Percentiles rank a stretch among this genome's conserved stretches.
phyloP scores from a whole-genome alignment of 2,329 filamentous ascomycete genomes.

The Pseudocercospora pini-densiflorae region DNA sequence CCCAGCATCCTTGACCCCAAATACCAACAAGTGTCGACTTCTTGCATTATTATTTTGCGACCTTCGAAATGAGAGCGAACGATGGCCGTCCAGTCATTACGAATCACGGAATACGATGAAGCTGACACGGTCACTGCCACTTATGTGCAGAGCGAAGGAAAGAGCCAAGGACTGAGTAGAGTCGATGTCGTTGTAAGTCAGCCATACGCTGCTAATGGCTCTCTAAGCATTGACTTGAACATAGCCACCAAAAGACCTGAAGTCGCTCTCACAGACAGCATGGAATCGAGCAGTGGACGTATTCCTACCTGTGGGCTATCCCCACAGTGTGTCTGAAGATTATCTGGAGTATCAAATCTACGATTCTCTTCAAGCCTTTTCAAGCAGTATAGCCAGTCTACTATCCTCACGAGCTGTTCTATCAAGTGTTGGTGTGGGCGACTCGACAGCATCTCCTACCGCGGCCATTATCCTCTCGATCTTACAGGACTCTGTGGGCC shows the following conservation, averaged over 20 bases:
- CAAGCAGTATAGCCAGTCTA: constrained; percentile 77
- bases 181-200: constrained; percentile 52
- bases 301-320: constrained; percentile 87
- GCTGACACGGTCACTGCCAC: constrained; percentile 54
- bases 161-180: constrained; percentile 38
- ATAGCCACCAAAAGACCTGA: constrained; percentile 25
- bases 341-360: constrained; percentile 78
- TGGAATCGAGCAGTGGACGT: constrained; percentile 63
- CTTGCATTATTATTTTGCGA: no score
- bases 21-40: neutral
- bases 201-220: neutral
- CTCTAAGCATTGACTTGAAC: constrained; percentile 4
- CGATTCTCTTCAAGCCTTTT: constrained; percentile 84
- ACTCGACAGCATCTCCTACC: constrained; percentile 77
- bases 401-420: constrained; percentile 83
- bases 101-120: constrained; percentile 52
- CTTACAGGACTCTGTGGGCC: constrained; percentile 78
- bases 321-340: constrained; percentile 81
- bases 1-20: constrained; percentile 7
- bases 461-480: constrained; percentile 81
- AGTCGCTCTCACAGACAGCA: constrained; percentile 25
- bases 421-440: constrained; percentile 78
- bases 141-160: constrained; percentile 50
- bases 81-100: constrained; percentile 21
- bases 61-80: constrained; percentile 8